Conservation (phyloP, 2,329 filamentous ascomycete species). For the Fusarium sp. region DNA sequence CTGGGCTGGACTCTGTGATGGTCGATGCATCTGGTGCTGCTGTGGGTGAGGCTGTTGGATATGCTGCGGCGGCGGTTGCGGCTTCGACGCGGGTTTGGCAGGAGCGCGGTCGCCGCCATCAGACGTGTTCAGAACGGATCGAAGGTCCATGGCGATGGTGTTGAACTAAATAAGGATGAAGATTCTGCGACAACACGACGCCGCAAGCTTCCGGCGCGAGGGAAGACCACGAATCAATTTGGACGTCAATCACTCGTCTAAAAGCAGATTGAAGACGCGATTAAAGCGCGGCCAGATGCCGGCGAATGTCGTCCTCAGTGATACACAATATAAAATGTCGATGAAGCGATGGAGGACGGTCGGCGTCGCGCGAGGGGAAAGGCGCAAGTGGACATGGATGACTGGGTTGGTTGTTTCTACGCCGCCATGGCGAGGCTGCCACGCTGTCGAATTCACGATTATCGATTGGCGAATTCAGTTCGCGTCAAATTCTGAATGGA, state of each 20-base stretch:
- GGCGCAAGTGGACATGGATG: conserved; percentile 47
- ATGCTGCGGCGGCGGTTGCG: conserved; percentile 50
- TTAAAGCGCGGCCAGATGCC: conserved; percentile 14
- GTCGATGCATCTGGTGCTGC: conserved; percentile 56
- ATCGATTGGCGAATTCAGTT: conserved; percentile 32
- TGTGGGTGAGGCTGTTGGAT: conserved; percentile 51
- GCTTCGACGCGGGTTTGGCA: conserved; percentile 49
- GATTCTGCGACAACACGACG: conserved; percentile 33
- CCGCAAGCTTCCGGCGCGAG: conserved; percentile 32
- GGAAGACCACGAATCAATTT: conserved; percentile 37
- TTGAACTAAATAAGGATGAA: conserved; percentile 8
- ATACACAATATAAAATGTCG: conserved; percentile 1
- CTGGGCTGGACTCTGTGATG: conserved; percentile 52
- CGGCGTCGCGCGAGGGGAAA: conserved; percentile 43
- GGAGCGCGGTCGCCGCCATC: conserved; percentile 57
- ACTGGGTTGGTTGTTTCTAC: conserved; percentile 42
- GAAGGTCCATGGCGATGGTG: conserved; percentile 59
- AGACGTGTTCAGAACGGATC: conserved; percentile 65
- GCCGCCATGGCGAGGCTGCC: conserved; percentile 48
- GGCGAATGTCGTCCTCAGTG: conserved; percentile 9
- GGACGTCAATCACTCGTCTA: conserved; percentile 31
- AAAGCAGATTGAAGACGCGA: conserved; percentile 40
- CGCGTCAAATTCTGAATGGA: conserved; percentile 17
- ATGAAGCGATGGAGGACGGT: conserved; percentile 33
- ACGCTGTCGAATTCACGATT: conserved; percentile 43